Evolutionary conservation across 768 basidiomycete species (phyloP), one percentile per base, ranked within the genome.

Genomic region (Pulveroboletus sp.): DNA sequence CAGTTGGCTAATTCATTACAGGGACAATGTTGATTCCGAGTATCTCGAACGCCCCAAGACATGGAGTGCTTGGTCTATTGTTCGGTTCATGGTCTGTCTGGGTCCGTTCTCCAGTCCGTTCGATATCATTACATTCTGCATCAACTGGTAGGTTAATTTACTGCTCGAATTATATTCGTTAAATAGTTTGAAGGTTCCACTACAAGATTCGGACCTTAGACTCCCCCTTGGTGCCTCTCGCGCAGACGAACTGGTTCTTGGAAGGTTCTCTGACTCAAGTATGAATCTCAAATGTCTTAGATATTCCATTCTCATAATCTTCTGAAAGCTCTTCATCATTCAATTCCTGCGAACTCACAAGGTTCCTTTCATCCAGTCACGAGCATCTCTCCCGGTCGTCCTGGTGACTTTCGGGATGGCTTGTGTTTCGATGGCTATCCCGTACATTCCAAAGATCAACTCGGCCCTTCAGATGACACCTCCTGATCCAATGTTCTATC

Each of bases 1-100:
- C 27, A 13, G n/a, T 20, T 31, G 9, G 34, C 45, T 58, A 14
- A 69, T 39, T 11, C 17, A 11, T 34, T 13, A 11, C 37, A 66
- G 65, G 70, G 68, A 70, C 45, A 71, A 71, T 13, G 70, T 70
- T 46, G 70, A 70, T 46, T 65, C 67, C 1, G 70, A 70, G 53
- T 69, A 67, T 53, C 62, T 70, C 11, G 61, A 60, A 48, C 35
- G 39, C 20, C 68, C 68, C 12, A 70, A 43, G 49, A 56, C 60
- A 30, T 65, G 60, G 68, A 59, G 58, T 45, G 70, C 68, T 19
- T 56, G 57, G 53, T 70, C 70, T n/a, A 69, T 70, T 36, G 20
- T 66, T 27, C 60, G 62, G 16, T 71, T 70, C 59, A 70, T 70
- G 68, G 26, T 70, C 24, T 71, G 62, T 46, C 3, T 70, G 4